These are phyloP conservation scores for Pyrenochaeta sp. DNA, from an alignment of 2,329 filamentous ascomycete species.

Conservation along the genomic window DNA sequence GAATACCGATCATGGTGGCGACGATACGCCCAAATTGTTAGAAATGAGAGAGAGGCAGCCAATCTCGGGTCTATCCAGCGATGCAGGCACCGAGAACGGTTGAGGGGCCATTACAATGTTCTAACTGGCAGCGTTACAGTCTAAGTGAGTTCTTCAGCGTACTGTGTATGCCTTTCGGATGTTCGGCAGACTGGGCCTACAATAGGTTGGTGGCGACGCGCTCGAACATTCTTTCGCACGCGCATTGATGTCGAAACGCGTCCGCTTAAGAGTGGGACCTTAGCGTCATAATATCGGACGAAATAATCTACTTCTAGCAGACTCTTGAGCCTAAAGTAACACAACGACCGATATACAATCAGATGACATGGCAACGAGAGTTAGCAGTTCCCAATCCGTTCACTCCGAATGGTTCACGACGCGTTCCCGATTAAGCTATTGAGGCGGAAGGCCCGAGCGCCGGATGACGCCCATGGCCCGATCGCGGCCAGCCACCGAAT, in stretches of 20 bases:
- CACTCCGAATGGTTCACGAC: not conserved
- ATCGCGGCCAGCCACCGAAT: conserved; percentile 28
- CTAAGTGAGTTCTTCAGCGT: not conserved
- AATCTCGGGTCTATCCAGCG: too few species aligned
- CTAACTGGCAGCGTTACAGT: too few species aligned
- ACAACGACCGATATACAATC: not conserved
- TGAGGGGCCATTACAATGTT: too few species aligned
- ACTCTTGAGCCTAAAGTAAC: not conserved
- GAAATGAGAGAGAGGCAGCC: too few species aligned
- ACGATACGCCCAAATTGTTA: too few species aligned
- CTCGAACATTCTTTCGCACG: not conserved
- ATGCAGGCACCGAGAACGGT: too few species aligned
- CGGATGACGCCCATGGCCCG: conserved; percentile 41
- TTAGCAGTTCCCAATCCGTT: too few species aligned
- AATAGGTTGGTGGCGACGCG: not conserved
- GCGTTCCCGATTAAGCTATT: conserved; percentile 2
- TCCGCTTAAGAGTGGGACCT: not conserved
- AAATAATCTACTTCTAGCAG: too few species aligned
- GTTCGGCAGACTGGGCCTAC: not conserved
- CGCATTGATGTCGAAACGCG: not conserved
- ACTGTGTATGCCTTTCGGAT: not conserved
- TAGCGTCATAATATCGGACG: too few species aligned
- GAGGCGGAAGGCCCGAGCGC: conserved; percentile 28
- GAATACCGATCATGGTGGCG: too few species aligned
- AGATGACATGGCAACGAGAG: not conserved